Evolutionary conservation across 139 green algal species (phyloP).

Genomic region (Chlamydomonas sphaeroides): DNA sequence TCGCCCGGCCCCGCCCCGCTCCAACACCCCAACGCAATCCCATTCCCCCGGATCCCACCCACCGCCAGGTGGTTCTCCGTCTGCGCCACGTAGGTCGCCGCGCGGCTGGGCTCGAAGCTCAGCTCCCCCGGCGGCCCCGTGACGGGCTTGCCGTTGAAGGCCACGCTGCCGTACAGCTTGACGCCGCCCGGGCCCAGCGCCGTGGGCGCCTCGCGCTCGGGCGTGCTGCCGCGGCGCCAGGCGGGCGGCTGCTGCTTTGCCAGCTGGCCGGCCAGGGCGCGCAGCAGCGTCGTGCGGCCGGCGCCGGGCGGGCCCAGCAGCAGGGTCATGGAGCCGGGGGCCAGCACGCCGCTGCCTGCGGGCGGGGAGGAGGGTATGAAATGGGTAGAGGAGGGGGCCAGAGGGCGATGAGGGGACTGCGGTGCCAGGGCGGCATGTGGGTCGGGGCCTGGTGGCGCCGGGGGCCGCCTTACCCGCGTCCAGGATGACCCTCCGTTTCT

Average conservation of each 20-base stretch:
- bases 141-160: constrained; percentile 45
- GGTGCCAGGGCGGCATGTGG: no score
- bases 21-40: no score
- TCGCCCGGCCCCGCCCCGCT: no score
- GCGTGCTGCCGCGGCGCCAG: neutral
- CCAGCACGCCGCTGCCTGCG: constrained; percentile 48
- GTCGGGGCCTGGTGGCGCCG: no score
- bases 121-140: neutral
- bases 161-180: constrained; percentile 27
- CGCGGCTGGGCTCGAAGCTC: constrained; percentile 57
- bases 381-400: no score
- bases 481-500: constrained; percentile 4
- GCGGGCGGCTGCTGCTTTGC: neutral
- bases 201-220: neutral
- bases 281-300: constrained; percentile 76
- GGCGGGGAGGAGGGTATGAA: no score
- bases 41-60: no score
- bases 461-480: no score
- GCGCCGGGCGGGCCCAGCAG: constrained; percentile 75
- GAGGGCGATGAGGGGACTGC: no score
- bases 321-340: constrained; percentile 60
- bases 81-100: constrained; percentile 64
- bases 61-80: constrained; percentile 61
- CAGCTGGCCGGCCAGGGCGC: constrained; percentile 67
- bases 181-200: neutral